A percentile compares a stretch with the other conserved stretches of the same genome.
phyloP scores from a whole-genome alignment of 2,329 filamentous ascomycete genomes.

The Xylariales sp. region DNA sequence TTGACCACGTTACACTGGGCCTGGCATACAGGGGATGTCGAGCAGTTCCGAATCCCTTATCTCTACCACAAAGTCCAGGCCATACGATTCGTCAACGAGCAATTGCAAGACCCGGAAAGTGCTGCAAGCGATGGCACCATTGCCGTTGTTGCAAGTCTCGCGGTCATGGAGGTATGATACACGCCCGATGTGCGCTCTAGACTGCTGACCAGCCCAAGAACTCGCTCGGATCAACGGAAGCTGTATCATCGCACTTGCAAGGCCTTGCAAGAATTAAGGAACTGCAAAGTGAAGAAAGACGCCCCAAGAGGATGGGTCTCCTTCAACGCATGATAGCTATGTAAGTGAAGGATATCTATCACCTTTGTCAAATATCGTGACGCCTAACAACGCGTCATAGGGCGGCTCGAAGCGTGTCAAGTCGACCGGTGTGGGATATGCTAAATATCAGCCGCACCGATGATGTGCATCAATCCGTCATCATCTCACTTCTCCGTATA shows the following conservation, averaged over 20 bases:
- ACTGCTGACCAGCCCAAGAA: constrained; percentile 49
- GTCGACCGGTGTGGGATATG: constrained; percentile 53
- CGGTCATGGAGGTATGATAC: constrained; percentile 56
- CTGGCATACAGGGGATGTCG: constrained; percentile 59
- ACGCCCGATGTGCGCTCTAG: constrained; percentile 6
- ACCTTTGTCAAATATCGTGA: constrained; percentile 6
- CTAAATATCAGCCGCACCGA: constrained; percentile 54
- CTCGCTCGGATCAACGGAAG: constrained; percentile 57
- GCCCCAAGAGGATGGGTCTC: constrained; percentile 49
- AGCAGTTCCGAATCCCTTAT: constrained; percentile 58
- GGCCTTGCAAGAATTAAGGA: constrained; percentile 53
- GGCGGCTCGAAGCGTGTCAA: constrained; percentile 56
- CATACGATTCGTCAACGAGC: constrained; percentile 59
- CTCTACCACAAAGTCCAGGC: constrained; percentile 60
- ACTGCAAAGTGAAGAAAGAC: constrained; percentile 46
- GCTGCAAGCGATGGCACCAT: constrained; percentile 57
- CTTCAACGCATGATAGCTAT: constrained; percentile 59
- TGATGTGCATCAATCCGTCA: constrained; percentile 58
- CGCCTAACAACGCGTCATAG: constrained; percentile 46
- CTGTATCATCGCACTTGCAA: constrained; percentile 57
- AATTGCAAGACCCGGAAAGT: constrained; percentile 53
- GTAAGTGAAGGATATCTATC: constrained; percentile 44
- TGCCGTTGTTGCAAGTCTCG: constrained; percentile 57
- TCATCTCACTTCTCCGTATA: constrained; percentile 58
- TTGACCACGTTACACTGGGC: constrained; percentile 60